Conservation (phyloP, 129 eudicot genomes). For the Lactuca sativa region DNA sequence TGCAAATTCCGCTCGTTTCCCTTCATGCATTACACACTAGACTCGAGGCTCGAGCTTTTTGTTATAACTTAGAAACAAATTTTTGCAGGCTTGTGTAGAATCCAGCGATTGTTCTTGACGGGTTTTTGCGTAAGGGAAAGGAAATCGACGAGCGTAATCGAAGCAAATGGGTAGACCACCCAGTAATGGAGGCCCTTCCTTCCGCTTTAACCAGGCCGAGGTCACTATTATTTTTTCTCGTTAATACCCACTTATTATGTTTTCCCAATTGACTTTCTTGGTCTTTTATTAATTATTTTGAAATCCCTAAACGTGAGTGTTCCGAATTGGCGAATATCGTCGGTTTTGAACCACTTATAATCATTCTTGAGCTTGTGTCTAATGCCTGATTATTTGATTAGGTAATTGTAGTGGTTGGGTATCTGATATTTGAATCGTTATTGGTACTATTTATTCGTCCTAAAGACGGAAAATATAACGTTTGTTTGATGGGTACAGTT, state of each 20-base stretch:
- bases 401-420: background rate
- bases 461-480: background rate
- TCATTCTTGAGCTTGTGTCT: background rate
- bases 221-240: constrained; percentile 29
- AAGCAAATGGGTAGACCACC: constrained; percentile 86
- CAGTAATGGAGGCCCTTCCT: constrained; percentile 88
- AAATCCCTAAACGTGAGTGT: constrained; percentile 20
- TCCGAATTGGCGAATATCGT: background rate
- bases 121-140: background rate
- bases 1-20: background rate
- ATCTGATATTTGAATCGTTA: constrained; percentile 14
- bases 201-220: constrained; percentile 78
- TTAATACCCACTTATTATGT: background rate
- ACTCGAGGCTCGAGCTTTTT: background rate
- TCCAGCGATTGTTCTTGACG: constrained; percentile 5
- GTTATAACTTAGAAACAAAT: background rate
- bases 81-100: background rate
- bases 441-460: background rate
- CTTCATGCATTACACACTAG: background rate
- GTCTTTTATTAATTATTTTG: background rate
- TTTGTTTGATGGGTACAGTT: background rate
- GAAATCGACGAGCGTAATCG: constrained; percentile 16
- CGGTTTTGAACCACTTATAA: background rate
- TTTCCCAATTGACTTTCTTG: background rate
- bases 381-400: background rate